Percentiles rank a stretch among this genome's conserved stretches.
Evolutionary conservation across 179 eudicot genomes (phyloP).

Genomic region (Spergularia azorica): DNA sequence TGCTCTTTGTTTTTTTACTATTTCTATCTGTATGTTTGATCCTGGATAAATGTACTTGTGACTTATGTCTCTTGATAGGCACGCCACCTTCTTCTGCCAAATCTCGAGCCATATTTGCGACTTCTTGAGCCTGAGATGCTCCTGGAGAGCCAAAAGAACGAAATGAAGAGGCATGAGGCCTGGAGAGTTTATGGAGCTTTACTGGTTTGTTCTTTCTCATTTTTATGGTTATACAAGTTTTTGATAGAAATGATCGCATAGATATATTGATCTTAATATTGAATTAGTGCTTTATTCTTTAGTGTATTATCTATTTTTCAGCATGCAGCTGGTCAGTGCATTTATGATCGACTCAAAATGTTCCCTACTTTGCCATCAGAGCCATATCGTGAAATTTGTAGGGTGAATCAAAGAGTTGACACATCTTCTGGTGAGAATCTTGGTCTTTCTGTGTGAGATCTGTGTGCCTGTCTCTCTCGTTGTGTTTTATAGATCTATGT

Average conservation of each 20-base stretch:
- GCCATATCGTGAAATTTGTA: conserved; percentile 44
- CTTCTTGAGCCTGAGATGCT: conserved; percentile 89
- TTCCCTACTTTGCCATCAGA: conserved; percentile 63
- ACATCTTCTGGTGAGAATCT: conserved; percentile 47
- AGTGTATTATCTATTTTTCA: conserved; percentile 26
- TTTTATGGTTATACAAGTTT: neutral
- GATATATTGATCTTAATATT: neutral
- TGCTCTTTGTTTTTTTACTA: neutral
- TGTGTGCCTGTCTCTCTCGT: neutral
- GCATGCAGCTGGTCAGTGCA: conserved; percentile 80
- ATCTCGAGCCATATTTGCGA: conserved; percentile 73
- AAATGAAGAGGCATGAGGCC: conserved; percentile 81
- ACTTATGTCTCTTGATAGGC: conserved; percentile 41
- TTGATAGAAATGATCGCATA: neutral
- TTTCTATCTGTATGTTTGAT: neutral
- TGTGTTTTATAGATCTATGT: neutral
- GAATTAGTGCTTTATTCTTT: neutral
- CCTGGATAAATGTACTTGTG: neutral
- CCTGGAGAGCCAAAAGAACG: conserved; percentile 79
- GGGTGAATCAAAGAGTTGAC: conserved; percentile 49
- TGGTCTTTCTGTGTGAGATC: neutral
- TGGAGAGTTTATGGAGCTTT: conserved; percentile 92
- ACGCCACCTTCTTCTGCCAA: conserved; percentile 71
- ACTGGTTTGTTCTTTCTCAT: conserved; percentile 50
- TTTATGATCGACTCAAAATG: conserved; percentile 65